Percentiles rank a stretch among this genome's conserved stretches.
Evolutionary conservation across 73 alveolate genomes (phyloP).

Genomic region (Paramecium tetraurelia): DNA sequence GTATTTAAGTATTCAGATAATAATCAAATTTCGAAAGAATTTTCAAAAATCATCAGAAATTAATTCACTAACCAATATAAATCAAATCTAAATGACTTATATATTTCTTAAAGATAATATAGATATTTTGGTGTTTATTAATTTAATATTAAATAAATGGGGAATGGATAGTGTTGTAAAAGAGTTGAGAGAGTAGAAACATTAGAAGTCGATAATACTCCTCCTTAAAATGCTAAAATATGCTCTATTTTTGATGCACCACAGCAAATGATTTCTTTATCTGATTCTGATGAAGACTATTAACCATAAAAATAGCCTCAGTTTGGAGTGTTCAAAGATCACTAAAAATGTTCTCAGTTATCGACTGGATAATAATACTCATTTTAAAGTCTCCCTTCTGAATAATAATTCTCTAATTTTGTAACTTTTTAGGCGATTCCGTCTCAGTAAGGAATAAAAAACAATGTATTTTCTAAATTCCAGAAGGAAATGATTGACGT

Average conservation of each 20-base stretch:
- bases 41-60: too few relatives aligned
- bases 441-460: neutral
- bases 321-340: neutral
- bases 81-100: neutral
- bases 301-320: neutral
- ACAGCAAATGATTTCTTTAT: neutral
- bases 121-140: neutral
- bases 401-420: conserved; percentile 42
- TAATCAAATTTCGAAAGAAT: too few relatives aligned
- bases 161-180: conserved; percentile 35
- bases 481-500: conserved; percentile 17
- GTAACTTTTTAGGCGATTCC: conserved; percentile 43
- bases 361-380: conserved; percentile 3
- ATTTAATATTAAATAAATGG: neutral
- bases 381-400: neutral
- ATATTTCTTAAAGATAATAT: neutral
- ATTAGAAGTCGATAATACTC: neutral
- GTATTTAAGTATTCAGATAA: too few relatives aligned
- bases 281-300: conserved; percentile 41
- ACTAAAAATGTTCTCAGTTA: neutral
- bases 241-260: neutral
- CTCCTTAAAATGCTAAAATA: neutral
- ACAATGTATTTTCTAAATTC: neutral
- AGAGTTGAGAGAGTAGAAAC: neutral
- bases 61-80: too few relatives aligned